Conservation (phyloP, 176 grass and related monocot species). For the Musa acuminata region DNA sequence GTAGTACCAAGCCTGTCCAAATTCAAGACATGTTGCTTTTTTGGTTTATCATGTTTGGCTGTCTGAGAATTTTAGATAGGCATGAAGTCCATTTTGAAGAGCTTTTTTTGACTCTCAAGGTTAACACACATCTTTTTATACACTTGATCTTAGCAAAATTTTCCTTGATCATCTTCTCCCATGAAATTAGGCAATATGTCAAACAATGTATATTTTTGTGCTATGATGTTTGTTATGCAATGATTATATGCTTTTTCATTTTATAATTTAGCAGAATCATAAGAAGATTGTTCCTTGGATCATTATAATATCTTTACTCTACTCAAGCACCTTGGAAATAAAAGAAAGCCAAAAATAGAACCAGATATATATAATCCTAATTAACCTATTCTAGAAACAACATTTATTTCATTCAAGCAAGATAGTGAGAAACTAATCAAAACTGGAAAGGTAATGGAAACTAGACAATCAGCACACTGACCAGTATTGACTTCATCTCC, state of each 20-base stretch:
- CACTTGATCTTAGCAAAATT: too few species aligned
- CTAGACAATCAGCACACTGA: slow-evolving; percentile 18
- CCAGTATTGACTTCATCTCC: slow-evolving; percentile 99
- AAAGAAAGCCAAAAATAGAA: background rate
- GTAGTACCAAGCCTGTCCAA: too few species aligned
- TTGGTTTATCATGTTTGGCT: too few species aligned
- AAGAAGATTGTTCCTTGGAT: background rate
- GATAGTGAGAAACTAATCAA: background rate
- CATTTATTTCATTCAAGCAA: background rate
- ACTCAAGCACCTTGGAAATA: background rate
- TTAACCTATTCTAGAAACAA: background rate
- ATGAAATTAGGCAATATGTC: too few species aligned
- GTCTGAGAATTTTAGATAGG: too few species aligned
- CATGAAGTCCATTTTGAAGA: too few species aligned
- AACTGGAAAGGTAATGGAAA: background rate
- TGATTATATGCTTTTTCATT: background rate
- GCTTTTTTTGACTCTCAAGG: too few species aligned
- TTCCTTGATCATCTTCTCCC: too few species aligned
- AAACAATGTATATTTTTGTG: too few species aligned
- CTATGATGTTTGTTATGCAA: too few species aligned
- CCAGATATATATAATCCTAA: background rate
- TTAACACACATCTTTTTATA: too few species aligned
- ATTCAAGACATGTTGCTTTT: too few species aligned
- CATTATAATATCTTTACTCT: background rate
- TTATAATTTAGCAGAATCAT: background rate